These are phyloP conservation scores for Candida taoyuanica DNA, from an alignment of 805 yeast species.

Conservation along the genomic window DNA sequence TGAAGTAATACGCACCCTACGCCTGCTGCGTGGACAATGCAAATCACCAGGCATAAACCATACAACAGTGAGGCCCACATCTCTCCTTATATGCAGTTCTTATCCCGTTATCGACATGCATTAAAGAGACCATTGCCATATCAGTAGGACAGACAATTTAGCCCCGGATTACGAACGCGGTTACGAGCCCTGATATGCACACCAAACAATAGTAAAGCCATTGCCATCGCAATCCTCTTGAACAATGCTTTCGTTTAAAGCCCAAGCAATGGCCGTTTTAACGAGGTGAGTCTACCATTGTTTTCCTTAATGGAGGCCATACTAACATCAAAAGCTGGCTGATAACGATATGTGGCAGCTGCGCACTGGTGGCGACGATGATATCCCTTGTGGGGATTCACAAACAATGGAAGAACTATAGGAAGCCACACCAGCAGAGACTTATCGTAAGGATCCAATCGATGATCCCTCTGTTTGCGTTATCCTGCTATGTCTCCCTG, in stretches of 20 bases:
- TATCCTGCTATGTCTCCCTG: constrained; percentile 60
- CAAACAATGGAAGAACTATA: constrained; percentile 60
- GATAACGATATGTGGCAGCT: constrained; percentile 9
- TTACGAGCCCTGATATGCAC: background rate
- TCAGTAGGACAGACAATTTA: too few relatives aligned
- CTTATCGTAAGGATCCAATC: constrained; percentile 75
- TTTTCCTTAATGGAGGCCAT: too few relatives aligned
- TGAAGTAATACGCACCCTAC: background rate
- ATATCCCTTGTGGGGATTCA: constrained; percentile 15
- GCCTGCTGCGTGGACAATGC: too few relatives aligned
- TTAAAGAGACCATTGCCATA: too few relatives aligned
- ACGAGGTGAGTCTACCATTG: constrained; percentile 5
- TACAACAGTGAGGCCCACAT: too few relatives aligned
- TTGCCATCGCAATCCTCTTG: too few relatives aligned
- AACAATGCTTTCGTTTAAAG: background rate
- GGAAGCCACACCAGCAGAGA: constrained; percentile 87
- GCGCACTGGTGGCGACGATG: constrained; percentile 9
- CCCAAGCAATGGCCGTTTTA: constrained; percentile 4
- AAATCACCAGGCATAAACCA: too few relatives aligned
- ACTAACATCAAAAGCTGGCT: constrained; percentile 12
- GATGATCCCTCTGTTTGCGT: constrained; percentile 76
- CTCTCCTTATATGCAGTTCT: too few relatives aligned
- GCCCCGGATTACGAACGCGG: too few relatives aligned
- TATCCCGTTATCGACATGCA: background rate
- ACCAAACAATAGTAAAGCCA: too few relatives aligned